These are phyloP conservation scores for Knufia petricola DNA, from an alignment of 2,329 filamentous ascomycete species.

Conservation along the genomic window DNA sequence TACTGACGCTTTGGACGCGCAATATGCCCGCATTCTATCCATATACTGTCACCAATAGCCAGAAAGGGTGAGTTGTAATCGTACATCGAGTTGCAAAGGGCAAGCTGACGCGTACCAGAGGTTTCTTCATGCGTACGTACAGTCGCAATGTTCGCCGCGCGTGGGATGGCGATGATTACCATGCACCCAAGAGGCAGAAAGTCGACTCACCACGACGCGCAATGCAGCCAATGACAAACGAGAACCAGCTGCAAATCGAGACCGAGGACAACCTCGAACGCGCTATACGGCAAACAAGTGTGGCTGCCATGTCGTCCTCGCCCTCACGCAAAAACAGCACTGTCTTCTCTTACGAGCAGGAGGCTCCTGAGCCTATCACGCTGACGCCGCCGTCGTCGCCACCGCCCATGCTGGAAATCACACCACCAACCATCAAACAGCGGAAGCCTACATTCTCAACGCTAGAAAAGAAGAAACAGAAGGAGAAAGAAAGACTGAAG, in stretches of 20 bases:
- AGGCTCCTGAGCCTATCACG: neutral
- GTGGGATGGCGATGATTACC: slow-evolving; percentile 36
- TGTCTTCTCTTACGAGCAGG: slow-evolving; percentile 24
- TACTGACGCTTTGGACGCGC: slow-evolving; percentile 1
- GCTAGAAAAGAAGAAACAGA: slow-evolving; percentile 26
- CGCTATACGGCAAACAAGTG: slow-evolving; percentile 40
- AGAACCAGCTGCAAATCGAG: slow-evolving; percentile 24
- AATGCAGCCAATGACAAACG: slow-evolving; percentile 10
- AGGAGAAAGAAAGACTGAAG: slow-evolving; percentile 19
- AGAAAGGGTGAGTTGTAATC: slow-evolving; percentile 34
- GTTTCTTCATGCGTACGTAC: slow-evolving; percentile 42
- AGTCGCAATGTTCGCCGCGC: slow-evolving; percentile 39
- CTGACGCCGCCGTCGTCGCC: slow-evolving; percentile 46
- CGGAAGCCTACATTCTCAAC: slow-evolving; percentile 44
- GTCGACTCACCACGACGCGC: slow-evolving; percentile 27
- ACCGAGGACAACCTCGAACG: slow-evolving; percentile 38
- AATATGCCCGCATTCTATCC: slow-evolving; percentile 28
- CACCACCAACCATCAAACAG: slow-evolving; percentile 33
- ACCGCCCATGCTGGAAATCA: slow-evolving; percentile 33
- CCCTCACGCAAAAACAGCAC: slow-evolving; percentile 39
- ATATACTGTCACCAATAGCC: slow-evolving; percentile 43
- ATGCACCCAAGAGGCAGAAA: slow-evolving; percentile 37
- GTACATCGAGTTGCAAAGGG: too few relatives aligned
- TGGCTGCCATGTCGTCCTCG: slow-evolving; percentile 34
- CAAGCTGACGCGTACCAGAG: slow-evolving; percentile 26